phyloP scores from a whole-genome alignment of 306 rosid genomes.

The Vicia sativa region DNA sequence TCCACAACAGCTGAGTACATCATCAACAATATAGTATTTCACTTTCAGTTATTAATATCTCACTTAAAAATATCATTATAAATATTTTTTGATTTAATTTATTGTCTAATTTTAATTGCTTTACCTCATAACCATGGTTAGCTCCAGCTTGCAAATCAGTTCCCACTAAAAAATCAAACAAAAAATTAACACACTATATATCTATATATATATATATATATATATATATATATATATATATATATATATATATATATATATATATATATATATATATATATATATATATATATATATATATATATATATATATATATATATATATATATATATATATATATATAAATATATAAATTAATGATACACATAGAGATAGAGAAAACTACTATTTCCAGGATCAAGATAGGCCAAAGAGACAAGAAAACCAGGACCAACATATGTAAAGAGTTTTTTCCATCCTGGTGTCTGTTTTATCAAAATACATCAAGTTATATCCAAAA shows the following conservation, averaged over 20 bases:
- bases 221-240: no score
- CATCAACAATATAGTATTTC: not conserved
- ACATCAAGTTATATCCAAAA: not conserved
- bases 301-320: no score
- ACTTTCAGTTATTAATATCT: not conserved
- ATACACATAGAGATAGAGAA: not conserved
- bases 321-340: no score
- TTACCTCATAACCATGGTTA: constrained; percentile 74
- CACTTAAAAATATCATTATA: not conserved
- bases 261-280: no score
- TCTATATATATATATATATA: no score
- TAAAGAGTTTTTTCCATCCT: constrained; percentile 70
- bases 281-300: no score
- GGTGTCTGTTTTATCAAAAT: constrained; percentile 49
- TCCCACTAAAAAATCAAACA: constrained; percentile 59
- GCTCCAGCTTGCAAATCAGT: constrained; percentile 98
- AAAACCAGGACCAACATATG: constrained; percentile 82
- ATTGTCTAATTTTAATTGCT: not conserved
- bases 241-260: no score
- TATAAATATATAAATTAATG: not conserved
- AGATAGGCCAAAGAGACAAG: constrained; percentile 90
- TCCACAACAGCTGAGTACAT: constrained; percentile 73
- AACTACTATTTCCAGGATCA: constrained; percentile 86
- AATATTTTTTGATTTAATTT: not conserved
- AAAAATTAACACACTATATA: not conserved